These are phyloP conservation scores for Chlorella sorokiniana DNA, from an alignment of 139 green algal species.

Conservation along the genomic window DNA sequence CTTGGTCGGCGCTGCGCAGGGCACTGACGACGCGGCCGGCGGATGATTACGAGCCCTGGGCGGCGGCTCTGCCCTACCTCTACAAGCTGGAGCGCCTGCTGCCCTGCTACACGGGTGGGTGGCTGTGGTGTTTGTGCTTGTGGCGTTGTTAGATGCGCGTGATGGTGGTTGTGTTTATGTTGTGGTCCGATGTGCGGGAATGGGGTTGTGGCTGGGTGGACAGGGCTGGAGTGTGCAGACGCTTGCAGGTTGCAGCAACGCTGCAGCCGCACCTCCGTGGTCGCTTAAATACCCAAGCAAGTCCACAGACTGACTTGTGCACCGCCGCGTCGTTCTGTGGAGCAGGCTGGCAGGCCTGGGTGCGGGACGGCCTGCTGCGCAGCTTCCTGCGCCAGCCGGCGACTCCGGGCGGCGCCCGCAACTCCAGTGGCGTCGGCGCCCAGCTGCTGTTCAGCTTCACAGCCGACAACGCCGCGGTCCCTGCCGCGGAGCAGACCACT, in stretches of 20 bases:
- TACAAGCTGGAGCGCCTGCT: constrained; percentile 30
- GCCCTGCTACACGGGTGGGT: constrained; percentile 18
- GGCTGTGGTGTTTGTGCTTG: background rate
- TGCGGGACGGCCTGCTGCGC: constrained; percentile 4
- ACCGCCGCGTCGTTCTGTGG: background rate
- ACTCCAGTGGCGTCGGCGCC: background rate
- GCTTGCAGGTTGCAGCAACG: no score
- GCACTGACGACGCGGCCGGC: background rate
- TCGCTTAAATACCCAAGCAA: no score
- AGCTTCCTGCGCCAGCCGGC: background rate
- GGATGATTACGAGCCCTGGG: constrained; percentile 54
- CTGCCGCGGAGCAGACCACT: background rate
- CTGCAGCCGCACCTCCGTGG: no score
- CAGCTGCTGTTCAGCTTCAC: constrained; percentile 26
- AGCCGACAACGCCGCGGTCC: background rate
- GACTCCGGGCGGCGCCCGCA: background rate
- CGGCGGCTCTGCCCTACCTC: constrained; percentile 39
- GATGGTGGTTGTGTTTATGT: background rate
- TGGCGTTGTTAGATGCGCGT: background rate
- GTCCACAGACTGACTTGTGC: background rate
- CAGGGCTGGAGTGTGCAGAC: no score
- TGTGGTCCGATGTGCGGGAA: no score
- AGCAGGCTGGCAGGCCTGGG: constrained; percentile 25
- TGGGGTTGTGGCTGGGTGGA: no score
- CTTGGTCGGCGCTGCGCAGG: no score